A percentile compares a stretch with the other conserved stretches of the same genome.
phyloP scores from a whole-genome alignment of 2,329 filamentous ascomycete species.

The Hymenoscyphus fraxineus region DNA sequence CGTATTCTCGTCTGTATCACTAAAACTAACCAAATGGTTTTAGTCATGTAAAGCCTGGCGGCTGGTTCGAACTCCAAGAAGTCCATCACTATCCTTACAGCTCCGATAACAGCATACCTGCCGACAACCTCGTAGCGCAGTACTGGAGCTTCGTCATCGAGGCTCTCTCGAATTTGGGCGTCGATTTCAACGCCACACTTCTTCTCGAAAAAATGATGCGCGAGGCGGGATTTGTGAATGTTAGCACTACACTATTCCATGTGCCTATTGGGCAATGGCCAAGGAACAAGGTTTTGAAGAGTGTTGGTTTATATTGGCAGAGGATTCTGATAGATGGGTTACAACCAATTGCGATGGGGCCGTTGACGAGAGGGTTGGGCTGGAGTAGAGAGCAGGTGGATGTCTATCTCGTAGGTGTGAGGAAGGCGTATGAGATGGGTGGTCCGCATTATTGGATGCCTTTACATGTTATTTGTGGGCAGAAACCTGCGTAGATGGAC shows the following conservation, averaged over 20 bases:
- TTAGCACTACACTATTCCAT: constrained; percentile 36
- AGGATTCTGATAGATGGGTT: constrained; percentile 48
- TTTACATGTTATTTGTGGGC: constrained; percentile 51
- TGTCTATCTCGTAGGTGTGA: constrained; percentile 45
- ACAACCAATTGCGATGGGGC: constrained; percentile 49
- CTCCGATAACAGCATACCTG: constrained; percentile 39
- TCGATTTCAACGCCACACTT: constrained; percentile 45
- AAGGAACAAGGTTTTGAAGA: constrained; percentile 46
- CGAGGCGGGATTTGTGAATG: constrained; percentile 49
- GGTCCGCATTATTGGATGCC: constrained; percentile 50
- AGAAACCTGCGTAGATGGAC: constrained; percentile 40
- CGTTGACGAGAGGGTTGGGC: constrained; percentile 47
- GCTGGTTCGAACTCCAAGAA: constrained; percentile 54
- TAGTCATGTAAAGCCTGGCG: constrained; percentile 51
- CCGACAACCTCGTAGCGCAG: constrained; percentile 41
- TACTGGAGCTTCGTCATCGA: constrained; percentile 47
- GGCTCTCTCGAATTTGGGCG: constrained; percentile 43
- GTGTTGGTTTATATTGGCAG: constrained; percentile 50
- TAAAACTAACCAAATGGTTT: neutral
- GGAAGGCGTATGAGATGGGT: constrained; percentile 44
- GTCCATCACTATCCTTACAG: constrained; percentile 48
- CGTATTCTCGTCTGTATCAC: neutral
- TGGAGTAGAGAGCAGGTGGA: constrained; percentile 49
- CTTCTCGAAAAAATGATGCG: constrained; percentile 44
- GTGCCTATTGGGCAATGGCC: constrained; percentile 47